phyloP scores from a whole-genome alignment of 306 rosid species.

The Cucurbita pepo region DNA sequence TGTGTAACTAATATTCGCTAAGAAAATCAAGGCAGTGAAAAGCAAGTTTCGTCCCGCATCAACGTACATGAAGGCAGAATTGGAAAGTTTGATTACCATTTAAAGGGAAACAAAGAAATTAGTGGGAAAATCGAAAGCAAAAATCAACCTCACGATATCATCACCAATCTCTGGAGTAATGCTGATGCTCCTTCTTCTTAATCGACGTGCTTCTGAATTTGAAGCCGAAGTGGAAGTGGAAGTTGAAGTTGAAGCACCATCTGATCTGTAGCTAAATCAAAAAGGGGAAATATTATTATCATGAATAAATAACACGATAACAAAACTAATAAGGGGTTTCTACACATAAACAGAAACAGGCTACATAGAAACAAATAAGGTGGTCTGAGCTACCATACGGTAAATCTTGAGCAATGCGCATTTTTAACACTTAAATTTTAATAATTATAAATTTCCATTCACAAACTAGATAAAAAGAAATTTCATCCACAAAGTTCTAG shows the following conservation, averaged over 20 bases:
- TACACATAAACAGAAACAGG: neutral
- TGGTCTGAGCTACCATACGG: neutral
- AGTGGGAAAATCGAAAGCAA: slow-evolving; percentile 17
- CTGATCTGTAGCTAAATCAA: slow-evolving; percentile 53
- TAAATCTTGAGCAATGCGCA: neutral
- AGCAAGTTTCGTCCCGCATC: neutral
- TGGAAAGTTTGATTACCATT: neutral
- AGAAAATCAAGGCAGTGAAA: too few species aligned
- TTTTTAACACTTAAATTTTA: neutral
- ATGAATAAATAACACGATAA: neutral
- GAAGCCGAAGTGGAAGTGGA: slow-evolving; percentile 29
- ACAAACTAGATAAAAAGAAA: neutral
- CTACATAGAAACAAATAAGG: neutral
- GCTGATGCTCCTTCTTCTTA: slow-evolving; percentile 96
- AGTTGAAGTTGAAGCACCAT: slow-evolving; percentile 56
- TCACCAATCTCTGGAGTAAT: slow-evolving; percentile 98
- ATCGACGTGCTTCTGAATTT: slow-evolving; percentile 64
- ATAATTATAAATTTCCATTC: neutral
- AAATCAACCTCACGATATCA: slow-evolving; percentile 87
- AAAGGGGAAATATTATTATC: neutral
- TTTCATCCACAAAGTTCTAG: neutral
- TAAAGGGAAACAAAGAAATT: neutral
- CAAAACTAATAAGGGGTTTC: neutral
- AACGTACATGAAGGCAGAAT: neutral
- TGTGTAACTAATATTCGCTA: too few species aligned